Percentiles rank a stretch among this genome's conserved stretches.
Conservation (phyloP, 495 filamentous ascomycete genomes). For the Apodospora peruviana region DNA sequence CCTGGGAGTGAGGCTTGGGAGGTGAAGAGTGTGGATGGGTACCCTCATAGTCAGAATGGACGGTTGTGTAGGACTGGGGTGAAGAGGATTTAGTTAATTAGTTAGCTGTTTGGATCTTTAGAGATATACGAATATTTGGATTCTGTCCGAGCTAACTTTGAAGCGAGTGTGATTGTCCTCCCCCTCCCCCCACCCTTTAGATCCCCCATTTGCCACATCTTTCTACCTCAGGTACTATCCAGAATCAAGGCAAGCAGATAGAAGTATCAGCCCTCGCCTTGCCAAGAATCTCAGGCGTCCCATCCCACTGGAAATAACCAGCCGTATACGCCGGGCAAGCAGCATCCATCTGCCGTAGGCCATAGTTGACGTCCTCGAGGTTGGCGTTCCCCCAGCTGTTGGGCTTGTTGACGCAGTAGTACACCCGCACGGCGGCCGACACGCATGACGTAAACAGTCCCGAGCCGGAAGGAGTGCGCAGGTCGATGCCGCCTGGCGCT, state of each 20-base stretch:
- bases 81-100: too few species aligned
- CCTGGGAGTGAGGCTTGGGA: constrained; percentile 49
- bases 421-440: not conserved
- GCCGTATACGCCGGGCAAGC: not conserved
- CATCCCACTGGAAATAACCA: constrained; percentile 1
- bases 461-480: not conserved
- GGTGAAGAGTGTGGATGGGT: constrained; percentile 22
- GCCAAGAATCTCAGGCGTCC: not conserved
- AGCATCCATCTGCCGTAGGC: not conserved
- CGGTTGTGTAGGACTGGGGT: constrained; percentile 18
- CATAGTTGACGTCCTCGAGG: constrained; percentile 3
- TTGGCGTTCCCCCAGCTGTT: not conserved
- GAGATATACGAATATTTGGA: too few species aligned
- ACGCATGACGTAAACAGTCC: not conserved
- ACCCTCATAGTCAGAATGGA: constrained; percentile 27
- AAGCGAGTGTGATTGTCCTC: too few species aligned
- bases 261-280: constrained; percentile 1
- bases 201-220: too few species aligned
- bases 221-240: too few species aligned
- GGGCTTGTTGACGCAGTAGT: constrained; percentile 1
- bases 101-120: too few species aligned
- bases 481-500: not conserved
- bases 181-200: too few species aligned
- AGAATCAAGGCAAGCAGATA: not conserved
- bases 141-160: too few species aligned